Conservation (phyloP, 1,284 basidiomycete species). For the Trichosporon sp. region DNA sequence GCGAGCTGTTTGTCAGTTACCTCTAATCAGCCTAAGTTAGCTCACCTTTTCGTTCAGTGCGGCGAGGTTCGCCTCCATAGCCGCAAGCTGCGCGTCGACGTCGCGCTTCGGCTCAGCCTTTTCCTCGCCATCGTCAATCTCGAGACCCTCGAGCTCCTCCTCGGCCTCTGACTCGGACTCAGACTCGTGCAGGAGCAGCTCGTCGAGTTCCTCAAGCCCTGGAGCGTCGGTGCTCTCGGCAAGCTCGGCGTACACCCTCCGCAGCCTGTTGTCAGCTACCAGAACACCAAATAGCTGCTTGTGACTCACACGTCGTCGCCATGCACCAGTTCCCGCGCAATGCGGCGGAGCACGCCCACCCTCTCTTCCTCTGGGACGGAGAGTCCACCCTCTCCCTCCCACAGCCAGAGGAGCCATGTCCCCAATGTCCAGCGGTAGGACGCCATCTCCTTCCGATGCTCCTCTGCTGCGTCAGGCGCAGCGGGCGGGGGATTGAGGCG, state of each 20-base stretch:
- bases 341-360: neutral
- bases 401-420: conserved; percentile 14
- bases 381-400: conserved; percentile 1
- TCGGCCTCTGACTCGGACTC: conserved; percentile 5
- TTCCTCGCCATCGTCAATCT: conserved; percentile 6
- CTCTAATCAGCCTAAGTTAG: neutral
- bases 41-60: conserved; percentile 12
- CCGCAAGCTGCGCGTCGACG: conserved; percentile 8
- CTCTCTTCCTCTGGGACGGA: conserved; percentile 7
- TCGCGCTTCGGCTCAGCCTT: conserved; percentile 4
- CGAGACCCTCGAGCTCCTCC: conserved; percentile 15
- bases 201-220: conserved; percentile 1
- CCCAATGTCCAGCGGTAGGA: conserved; percentile 20
- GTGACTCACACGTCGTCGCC: conserved; percentile 16
- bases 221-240: neutral
- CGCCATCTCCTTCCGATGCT: conserved; percentile 8
- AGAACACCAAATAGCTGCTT: no score
- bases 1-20: neutral
- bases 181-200: conserved; percentile 3
- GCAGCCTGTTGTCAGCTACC: conserved; percentile 6
- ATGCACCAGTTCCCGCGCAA: conserved; percentile 18
- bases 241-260: conserved; percentile 6
- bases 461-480: conserved; percentile 8
- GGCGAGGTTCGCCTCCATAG: conserved; percentile 16
- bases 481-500: neutral